phyloP scores from a whole-genome alignment of 306 rosid species.

The Fragaria nilgerrensis region DNA sequence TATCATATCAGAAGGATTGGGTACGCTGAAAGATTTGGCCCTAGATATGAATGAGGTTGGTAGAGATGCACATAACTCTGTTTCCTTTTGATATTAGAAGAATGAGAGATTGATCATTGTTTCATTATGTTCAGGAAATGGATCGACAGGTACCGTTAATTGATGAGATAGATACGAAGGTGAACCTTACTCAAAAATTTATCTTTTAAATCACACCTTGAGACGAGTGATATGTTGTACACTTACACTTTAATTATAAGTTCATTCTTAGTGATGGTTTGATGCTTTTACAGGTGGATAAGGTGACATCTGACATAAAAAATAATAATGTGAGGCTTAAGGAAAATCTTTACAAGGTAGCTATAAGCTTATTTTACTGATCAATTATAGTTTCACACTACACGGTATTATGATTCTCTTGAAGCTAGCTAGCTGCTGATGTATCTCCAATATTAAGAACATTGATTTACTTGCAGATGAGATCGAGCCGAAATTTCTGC shows the following conservation, averaged over 20 bases:
- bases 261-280: constrained; percentile 15
- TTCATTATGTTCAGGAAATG: constrained; percentile 62
- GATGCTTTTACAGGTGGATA: constrained; percentile 59
- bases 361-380: background rate
- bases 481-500: constrained; percentile 85
- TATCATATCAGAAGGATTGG: constrained; percentile 89
- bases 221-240: background rate
- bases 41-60: constrained; percentile 88
- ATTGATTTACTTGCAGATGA: constrained; percentile 55
- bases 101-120: constrained; percentile 23
- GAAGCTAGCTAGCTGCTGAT: background rate
- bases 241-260: background rate
- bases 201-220: constrained; percentile 11
- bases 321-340: constrained; percentile 73
- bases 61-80: constrained; percentile 14
- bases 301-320: constrained; percentile 52
- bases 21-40: constrained; percentile 66
- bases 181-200: constrained; percentile 20
- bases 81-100: background rate
- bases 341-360: constrained; percentile 69
- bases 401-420: no score
- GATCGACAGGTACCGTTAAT: constrained; percentile 85
- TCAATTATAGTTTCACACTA: background rate
- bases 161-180: constrained; percentile 85
- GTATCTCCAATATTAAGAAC: constrained; percentile 13